Evolutionary conservation across 2,329 filamentous ascomycete species (phyloP).

Genomic region (Nothophoma quercina): DNA sequence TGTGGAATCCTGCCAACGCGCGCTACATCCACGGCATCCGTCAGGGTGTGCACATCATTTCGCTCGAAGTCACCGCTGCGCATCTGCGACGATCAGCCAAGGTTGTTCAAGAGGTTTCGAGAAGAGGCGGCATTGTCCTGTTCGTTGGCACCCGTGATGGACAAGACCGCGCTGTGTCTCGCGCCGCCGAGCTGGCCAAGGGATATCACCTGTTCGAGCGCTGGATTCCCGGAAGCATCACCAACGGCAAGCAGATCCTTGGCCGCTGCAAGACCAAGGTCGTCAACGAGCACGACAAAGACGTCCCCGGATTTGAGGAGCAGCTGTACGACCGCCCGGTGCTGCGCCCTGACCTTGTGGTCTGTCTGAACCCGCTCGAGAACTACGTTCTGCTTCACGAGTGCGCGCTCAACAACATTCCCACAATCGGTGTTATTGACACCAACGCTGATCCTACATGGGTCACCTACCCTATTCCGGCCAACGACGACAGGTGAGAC

Average conservation of each 20-base stretch:
- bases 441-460: slow-evolving; percentile 91
- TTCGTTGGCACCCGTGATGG: slow-evolving; percentile 89
- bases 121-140: slow-evolving; percentile 82
- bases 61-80: slow-evolving; percentile 85
- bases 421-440: slow-evolving; percentile 93
- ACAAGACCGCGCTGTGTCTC: slow-evolving; percentile 81
- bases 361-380: slow-evolving; percentile 91
- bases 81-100: slow-evolving; percentile 93
- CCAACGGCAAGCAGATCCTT: slow-evolving; percentile 92
- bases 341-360: slow-evolving; percentile 85
- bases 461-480: slow-evolving; percentile 96
- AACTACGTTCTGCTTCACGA: slow-evolving; percentile 91
- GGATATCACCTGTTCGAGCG: slow-evolving; percentile 90
- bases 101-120: slow-evolving; percentile 86
- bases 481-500: slow-evolving; percentile 88
- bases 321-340: slow-evolving; percentile 70
- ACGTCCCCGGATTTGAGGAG: slow-evolving; percentile 69
- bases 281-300: slow-evolving; percentile 76
- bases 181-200: slow-evolving; percentile 77
- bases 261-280: slow-evolving; percentile 73
- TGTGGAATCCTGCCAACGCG: slow-evolving; percentile 95
- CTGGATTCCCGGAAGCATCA: slow-evolving; percentile 91
- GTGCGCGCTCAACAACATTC: slow-evolving; percentile 85
- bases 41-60: slow-evolving; percentile 90
- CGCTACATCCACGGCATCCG: slow-evolving; percentile 93